A percentile compares a stretch with the other conserved stretches of the same genome.
Evolutionary conservation across 2,329 filamentous ascomycete species (phyloP).

Genomic region (Cladobotryum protrusum): DNA sequence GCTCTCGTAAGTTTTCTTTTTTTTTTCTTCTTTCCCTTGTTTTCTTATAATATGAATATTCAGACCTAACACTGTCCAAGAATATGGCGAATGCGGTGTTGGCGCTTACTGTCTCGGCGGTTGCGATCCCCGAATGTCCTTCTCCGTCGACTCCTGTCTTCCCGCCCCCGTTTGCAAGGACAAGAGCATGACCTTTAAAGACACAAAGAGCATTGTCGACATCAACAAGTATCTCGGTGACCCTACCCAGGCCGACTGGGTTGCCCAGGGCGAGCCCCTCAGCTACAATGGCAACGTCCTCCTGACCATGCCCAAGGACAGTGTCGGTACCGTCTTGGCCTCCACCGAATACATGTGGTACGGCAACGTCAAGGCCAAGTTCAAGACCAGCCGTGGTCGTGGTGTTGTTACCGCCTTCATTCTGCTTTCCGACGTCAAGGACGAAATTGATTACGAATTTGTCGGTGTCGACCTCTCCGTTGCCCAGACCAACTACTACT

Average conservation of each 20-base stretch:
- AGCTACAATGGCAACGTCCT: constrained; percentile 63
- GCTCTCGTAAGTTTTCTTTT: constrained; percentile 61
- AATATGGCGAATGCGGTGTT: constrained; percentile 87
- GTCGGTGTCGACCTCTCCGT: constrained; percentile 70
- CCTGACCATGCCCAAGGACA: constrained; percentile 82
- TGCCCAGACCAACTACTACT: constrained; percentile 95
- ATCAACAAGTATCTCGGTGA: constrained; percentile 86
- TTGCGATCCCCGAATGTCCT: constrained; percentile 83
- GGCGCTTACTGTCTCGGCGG: constrained; percentile 95
- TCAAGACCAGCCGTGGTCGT: constrained; percentile 76
- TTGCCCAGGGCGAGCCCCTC: constrained; percentile 71
- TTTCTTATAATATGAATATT: too few relatives aligned
- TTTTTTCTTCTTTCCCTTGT: neutral
- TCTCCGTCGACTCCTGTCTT: constrained; percentile 75
- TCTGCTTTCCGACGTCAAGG: constrained; percentile 88
- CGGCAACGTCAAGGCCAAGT: constrained; percentile 76
- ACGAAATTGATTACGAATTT: constrained; percentile 97
- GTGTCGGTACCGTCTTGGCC: constrained; percentile 80
- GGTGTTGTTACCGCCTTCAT: constrained; percentile 99
- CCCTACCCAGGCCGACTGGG: constrained; percentile 74
- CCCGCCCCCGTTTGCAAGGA: constrained; percentile 77
- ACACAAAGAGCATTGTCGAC: constrained; percentile 58
- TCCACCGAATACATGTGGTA: constrained; percentile 92
- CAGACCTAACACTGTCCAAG: too few relatives aligned
- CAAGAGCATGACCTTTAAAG: constrained; percentile 66